Conservation (phyloP, 495 filamentous ascomycete species). For the Pyronema domesticum region DNA sequence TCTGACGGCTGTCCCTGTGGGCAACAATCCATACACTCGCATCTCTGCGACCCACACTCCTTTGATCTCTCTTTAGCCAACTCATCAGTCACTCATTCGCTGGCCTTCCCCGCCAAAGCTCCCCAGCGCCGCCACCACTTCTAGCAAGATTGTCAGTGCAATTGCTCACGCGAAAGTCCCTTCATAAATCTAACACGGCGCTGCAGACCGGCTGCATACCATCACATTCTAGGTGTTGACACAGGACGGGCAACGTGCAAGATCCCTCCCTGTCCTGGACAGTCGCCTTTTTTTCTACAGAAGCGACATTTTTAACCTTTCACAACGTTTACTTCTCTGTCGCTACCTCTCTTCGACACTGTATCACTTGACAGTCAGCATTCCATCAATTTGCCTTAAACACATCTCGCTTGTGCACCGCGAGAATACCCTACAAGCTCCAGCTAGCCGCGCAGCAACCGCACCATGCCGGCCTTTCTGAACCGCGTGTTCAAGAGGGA, state of each 20-base stretch:
- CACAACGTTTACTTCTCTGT: not conserved
- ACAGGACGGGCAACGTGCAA: not conserved
- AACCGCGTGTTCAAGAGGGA: constrained; percentile 23
- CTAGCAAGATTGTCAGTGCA: not conserved
- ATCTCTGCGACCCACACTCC: not conserved
- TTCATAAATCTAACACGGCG: not conserved
- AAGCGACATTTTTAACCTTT: not conserved
- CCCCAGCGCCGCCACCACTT: not conserved
- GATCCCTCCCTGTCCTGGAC: not conserved
- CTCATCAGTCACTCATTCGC: not conserved
- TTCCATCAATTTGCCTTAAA: not conserved
- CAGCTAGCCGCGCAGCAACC: not conserved
- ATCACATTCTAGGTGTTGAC: not conserved
- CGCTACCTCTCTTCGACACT: not conserved
- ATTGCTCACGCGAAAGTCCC: not conserved
- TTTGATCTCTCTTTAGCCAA: constrained; percentile 1
- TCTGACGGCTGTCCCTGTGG: not conserved
- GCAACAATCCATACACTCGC: not conserved
- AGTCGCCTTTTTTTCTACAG: not conserved
- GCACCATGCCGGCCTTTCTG: constrained; percentile 23
- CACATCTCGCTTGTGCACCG: constrained; percentile 3
- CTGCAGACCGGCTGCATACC: not conserved
- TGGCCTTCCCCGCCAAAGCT: not conserved
- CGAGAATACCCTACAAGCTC: not conserved
- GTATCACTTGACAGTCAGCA: not conserved